Conservation (phyloP, 2,329 filamentous ascomycete genomes). For the Cladophialophora bantiana region DNA sequence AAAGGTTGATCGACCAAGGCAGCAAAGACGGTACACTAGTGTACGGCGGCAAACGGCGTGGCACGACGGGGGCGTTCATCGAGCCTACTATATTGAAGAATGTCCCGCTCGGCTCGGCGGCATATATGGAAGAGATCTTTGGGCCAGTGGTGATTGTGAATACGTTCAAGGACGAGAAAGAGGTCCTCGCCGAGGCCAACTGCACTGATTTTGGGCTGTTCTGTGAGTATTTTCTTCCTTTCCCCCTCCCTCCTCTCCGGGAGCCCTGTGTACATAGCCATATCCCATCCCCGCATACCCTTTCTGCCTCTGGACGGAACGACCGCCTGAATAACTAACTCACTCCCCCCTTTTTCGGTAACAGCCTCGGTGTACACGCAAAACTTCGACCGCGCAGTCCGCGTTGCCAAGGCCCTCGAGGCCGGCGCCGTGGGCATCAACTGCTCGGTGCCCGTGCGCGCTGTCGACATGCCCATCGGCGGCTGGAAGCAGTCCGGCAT, state of each 20-base stretch:
- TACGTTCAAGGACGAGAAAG: conserved; percentile 48
- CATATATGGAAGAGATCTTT: conserved; percentile 58
- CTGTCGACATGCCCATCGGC: conserved; percentile 51
- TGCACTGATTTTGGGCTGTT: conserved; percentile 53
- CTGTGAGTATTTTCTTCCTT: conserved; percentile 13
- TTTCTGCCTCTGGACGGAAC: too few relatives aligned
- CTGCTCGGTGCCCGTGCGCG: conserved; percentile 52
- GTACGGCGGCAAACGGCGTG: conserved; percentile 52
- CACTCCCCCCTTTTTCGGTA: too few relatives aligned
- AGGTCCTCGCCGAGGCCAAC: conserved; percentile 48
- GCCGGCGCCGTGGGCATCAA: conserved; percentile 55
- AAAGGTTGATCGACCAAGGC: conserved; percentile 62
- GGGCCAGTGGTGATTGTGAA: conserved; percentile 51
- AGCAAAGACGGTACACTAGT: conserved; percentile 60
- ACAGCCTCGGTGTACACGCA: conserved; percentile 50
- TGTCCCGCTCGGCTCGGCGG: conserved; percentile 3
- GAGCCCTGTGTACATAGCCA: too few relatives aligned
- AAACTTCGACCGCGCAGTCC: conserved; percentile 49
- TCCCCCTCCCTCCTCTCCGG: neutral
- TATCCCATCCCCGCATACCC: too few relatives aligned
- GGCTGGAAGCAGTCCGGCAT: conserved; percentile 56
- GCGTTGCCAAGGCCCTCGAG: conserved; percentile 50
- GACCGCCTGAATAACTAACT: too few relatives aligned
- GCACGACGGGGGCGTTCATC: conserved; percentile 58
- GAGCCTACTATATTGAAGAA: conserved; percentile 22